These are phyloP conservation scores for Aspergillus sp. DNA, from an alignment of 2,329 filamentous ascomycete genomes.

Conservation along the genomic window DNA sequence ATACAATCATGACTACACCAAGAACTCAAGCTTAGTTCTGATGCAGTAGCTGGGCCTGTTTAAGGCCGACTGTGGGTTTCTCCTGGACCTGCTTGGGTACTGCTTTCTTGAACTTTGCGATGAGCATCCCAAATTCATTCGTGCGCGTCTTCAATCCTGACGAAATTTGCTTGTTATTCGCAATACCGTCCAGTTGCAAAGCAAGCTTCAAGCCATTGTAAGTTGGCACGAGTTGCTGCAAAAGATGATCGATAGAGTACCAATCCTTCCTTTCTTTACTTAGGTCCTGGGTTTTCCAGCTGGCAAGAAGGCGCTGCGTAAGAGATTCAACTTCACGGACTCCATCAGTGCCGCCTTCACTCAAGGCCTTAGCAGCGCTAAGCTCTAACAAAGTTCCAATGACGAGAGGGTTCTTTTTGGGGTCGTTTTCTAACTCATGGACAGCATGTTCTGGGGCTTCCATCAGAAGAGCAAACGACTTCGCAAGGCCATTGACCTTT, in stretches of 20 bases:
- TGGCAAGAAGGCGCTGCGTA: slow-evolving; percentile 36
- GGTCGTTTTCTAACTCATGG: slow-evolving; percentile 27
- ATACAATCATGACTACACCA: slow-evolving; percentile 17
- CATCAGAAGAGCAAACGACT: slow-evolving; percentile 36
- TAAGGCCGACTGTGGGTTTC: slow-evolving; percentile 21
- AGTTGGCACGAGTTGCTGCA: slow-evolving; percentile 37
- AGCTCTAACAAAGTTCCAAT: slow-evolving; percentile 47
- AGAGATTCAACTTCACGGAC: slow-evolving; percentile 41
- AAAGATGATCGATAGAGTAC: slow-evolving; percentile 19
- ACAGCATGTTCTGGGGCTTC: slow-evolving; percentile 34
- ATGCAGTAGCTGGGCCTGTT: slow-evolving; percentile 19
- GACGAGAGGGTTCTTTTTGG: slow-evolving; percentile 42
- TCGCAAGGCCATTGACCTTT: slow-evolving; percentile 33
- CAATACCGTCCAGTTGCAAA: slow-evolving; percentile 33
- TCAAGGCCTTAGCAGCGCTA: slow-evolving; percentile 43
- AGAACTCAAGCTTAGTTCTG: slow-evolving; percentile 4
- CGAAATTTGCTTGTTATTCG: slow-evolving; percentile 24
- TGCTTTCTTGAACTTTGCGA: slow-evolving; percentile 32
- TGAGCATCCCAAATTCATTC: slow-evolving; percentile 53
- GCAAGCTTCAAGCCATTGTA: slow-evolving; percentile 44
- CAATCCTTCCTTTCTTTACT: slow-evolving; percentile 21
- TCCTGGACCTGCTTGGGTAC: slow-evolving; percentile 20
- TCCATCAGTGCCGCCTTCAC: slow-evolving; percentile 40
- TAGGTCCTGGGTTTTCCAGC: slow-evolving; percentile 30
- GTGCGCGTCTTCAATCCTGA: slow-evolving; percentile 24